phyloP scores from a whole-genome alignment of 1,284 basidiomycete species.

The Entoloma clypeatum region DNA sequence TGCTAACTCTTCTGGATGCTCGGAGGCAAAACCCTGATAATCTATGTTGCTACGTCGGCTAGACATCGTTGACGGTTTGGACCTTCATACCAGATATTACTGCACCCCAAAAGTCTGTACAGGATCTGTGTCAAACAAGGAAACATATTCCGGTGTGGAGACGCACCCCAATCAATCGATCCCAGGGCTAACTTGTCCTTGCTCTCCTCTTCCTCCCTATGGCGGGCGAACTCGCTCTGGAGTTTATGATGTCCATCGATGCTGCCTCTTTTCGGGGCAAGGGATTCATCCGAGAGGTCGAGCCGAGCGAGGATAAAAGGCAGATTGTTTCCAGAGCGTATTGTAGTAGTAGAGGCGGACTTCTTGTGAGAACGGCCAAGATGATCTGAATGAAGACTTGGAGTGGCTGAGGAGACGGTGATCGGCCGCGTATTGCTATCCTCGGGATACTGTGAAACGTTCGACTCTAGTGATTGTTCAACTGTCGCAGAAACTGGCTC shows the following conservation, averaged over 20 bases:
- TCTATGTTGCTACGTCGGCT: conserved; percentile 40
- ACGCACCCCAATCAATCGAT: conserved; percentile 75
- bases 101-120: conserved; percentile 89
- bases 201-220: conserved; percentile 49
- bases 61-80: conserved; percentile 4
- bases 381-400: conserved; percentile 12
- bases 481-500: conserved; percentile 48
- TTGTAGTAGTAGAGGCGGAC: conserved; percentile 58
- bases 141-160: conserved; percentile 7
- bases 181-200: conserved; percentile 33
- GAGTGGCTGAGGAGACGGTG: conserved; percentile 8
- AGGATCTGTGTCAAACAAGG: conserved; percentile 10
- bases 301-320: conserved; percentile 49
- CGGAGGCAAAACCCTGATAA: conserved; percentile 81
- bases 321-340: conserved; percentile 47
- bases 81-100: conserved; percentile 74
- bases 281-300: conserved; percentile 39
- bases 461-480: conserved; percentile 27
- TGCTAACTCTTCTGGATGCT: conserved; percentile 76
- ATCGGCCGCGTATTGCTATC: conserved; percentile 10
- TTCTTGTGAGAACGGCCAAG: conserved; percentile 47
- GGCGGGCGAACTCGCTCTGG: conserved; percentile 64
- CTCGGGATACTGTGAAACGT: background rate
- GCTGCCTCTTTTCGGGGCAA: conserved; percentile 41
- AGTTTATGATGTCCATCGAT: conserved; percentile 64